Evolutionary conservation across 805 yeast genomes (phyloP), one percentile per base, ranked within the genome.

Genomic region (Saccharomycopsis synnaedendra): DNA sequence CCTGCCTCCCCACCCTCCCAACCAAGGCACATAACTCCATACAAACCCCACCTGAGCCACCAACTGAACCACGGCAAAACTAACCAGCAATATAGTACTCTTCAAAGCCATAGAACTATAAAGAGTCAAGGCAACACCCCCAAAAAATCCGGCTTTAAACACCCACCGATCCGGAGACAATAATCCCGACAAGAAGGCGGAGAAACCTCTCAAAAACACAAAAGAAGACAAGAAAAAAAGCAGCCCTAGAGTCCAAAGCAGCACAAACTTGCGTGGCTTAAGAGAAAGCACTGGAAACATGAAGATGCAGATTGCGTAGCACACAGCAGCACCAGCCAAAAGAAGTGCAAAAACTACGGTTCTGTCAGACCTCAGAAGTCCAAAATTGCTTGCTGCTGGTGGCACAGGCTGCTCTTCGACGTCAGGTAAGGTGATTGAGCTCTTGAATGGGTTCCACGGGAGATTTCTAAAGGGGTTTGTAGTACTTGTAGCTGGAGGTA

Each of bases 201-300:
- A 71, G 0, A 97, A 97, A 0, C 98, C 98, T 67, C 88, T 96
- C 28, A 90, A 66, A 19, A 87, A 77, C 1, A 96, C 97, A 65
- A 93, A 93, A 35, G 96, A 85, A 4, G 85, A 60, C 19, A 93
- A 85, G 64, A 93, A 90, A 41, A 93, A 65, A 9, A 93, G 60
- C 1, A 95, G 84, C 0, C 97, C 98, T 65, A 90, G 68, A 1
- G 96, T 79, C 97, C 98, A 93, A 34, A 83, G 60, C 55, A 80
- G 67, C 8, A 95, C 97, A 61, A 93, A 90, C 63, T 93, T 93
- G 43, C 95, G 72, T 10, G 97, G 98, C 56, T 85, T 82, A 44
- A 88, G 66, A 1, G 95, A 89, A 54, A 93, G 68, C 10, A 90
- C 88, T 0, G 98, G 98, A 62, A 93, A 81, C 57, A 90, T 65